Evolutionary conservation across 73 alveolate genomes (phyloP), one percentile per base, ranked within the genome.

Genomic region (Paramecium tetraurelia): DNA sequence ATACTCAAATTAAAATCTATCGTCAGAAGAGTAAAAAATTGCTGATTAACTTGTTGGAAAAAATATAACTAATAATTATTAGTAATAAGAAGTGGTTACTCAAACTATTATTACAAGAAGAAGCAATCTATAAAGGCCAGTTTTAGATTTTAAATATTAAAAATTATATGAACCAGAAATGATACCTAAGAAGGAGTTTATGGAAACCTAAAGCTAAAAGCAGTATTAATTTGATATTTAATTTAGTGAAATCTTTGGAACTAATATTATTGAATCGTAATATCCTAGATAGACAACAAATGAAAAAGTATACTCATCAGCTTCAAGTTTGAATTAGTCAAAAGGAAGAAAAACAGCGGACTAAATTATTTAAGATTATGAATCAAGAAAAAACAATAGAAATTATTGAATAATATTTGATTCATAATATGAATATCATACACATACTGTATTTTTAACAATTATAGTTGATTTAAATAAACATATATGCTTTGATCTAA

Each of bases 101-200:
- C 14, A 35, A 75, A 75, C 38, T 75, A 44, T 27, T 11, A 10
- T 20, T 8, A 44, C 76, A 5, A 80, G 72, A 80, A 80, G 43
- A 80, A 48, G 90, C 75, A 44, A 27, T 46, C 12, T 40, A 20
- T 22, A 80, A 80, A 80, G 90, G n/a, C 90, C 90, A 24, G 90
- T 80, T 20, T 44, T 80, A 80, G 90, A 80, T 80, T 41, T 41
- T 31, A 80, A 80, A 80, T 22, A 59, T 6, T n/a, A 41, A 44
- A 11, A 46, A 24, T 4, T 50, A 10, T 41, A 80, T 12, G 72
- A 21, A 20, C 76, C 75, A 31, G 46, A 29, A 12, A 20, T 36
- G 9, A n/a, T 38, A 35, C 29, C 48, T 10, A 12, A 40, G 48
- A 31, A 10, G 22, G 16, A 5, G 35, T 16, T 35, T 11, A 2